Evolutionary conservation across 495 filamentous ascomycete genomes (phyloP), one percentile per base, ranked within the genome.

Genomic region (Tricharina praecox): DNA sequence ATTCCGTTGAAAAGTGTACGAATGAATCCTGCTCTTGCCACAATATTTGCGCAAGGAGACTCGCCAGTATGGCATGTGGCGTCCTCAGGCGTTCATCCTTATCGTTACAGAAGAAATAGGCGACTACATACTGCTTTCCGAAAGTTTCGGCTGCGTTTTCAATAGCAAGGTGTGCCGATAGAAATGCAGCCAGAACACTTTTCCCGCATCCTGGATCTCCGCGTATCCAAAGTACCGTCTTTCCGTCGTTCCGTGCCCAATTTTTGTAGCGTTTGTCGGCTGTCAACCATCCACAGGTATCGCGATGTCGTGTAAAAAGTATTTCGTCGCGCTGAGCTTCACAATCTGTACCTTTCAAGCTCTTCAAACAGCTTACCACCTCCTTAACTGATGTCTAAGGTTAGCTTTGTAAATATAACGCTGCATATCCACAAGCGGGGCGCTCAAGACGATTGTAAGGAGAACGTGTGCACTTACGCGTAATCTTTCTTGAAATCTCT

Each of bases 251-350:
- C 41, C 23, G 11, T 19, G 11, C 15, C 47, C 35, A 50, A n/a
- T 8, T 19, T 21, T 47, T 50, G 34, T 30, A 23, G 19, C 21
- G 10, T 11, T 33, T n/a, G 25, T 65, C 69, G 25, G 64, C 68
- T 32, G 63, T 64, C 9, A 60, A 56, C 19, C 61, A 58, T 19
- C 63, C 59, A 10, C 64, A 64, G 9, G 52, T 62, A 2, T 62
- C 66, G 20, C 63, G 53, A 43, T 63, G 59, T n/a, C 56, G 56
- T 16, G 54, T 64, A 16, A 16, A 24, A 10, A 28, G 33, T 5
- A 45, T 23, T 4, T 45, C 20, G 23, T 45, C 42, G 18, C 42
- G 42, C 9, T 33, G 23, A 20, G n/a, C 18, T 8, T 45, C 42
- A 18, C 23, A 45, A 32, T 45, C 28, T 4, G 42, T 30, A 8